Evolutionary conservation across 495 filamentous ascomycete species (phyloP), one percentile per base, ranked within the genome.

Genomic region (Xylaria cubensis): DNA sequence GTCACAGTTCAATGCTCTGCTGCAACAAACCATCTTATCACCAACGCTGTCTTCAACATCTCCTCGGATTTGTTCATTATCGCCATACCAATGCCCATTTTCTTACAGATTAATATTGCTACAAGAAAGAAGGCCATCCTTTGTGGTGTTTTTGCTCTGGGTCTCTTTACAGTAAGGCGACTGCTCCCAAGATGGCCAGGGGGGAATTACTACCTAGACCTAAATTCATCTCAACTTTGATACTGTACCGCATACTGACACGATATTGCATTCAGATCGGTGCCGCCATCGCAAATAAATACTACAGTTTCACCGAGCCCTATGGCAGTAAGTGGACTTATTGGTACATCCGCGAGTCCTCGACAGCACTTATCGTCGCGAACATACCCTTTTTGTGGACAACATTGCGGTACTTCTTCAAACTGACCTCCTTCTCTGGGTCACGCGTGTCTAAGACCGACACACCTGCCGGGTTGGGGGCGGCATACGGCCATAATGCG

Each of bases 261-360:
- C 70, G 48, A 61, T 8, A 50, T 13, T 0, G 15, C 13, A 10
- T 41, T 24, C 55, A 82, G 82, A 89, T 92, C 64, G 77, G 90
- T 32, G 87, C 87, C 24, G 87, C 88, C 1, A 82, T 89, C 61
- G 80, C 91, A 21, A 92, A 90, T 75, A 91, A 91, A 77, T 89
- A 87, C 73, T 92, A 91, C 81, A 90, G 86, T 56, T 91, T 92
- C 75, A 84, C 81, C 6, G 77, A 82, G 1, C 88, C 88, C 0
- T 85, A 87, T 68, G 85, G 83, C 4, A 81, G 83, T 46, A 81
- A 86, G 46, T 92, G 90, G 85, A 89, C 89, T 70, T 88, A 86
- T 62, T 92, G 90, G 90, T 92, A 92, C 74, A 84, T 86, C 26
- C 88, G 90, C 10, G 90, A 92, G 84, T 85, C 88, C 19, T 86